phyloP scores from a whole-genome alignment of 805 yeast species.

The Ogataea nitratoaversa region DNA sequence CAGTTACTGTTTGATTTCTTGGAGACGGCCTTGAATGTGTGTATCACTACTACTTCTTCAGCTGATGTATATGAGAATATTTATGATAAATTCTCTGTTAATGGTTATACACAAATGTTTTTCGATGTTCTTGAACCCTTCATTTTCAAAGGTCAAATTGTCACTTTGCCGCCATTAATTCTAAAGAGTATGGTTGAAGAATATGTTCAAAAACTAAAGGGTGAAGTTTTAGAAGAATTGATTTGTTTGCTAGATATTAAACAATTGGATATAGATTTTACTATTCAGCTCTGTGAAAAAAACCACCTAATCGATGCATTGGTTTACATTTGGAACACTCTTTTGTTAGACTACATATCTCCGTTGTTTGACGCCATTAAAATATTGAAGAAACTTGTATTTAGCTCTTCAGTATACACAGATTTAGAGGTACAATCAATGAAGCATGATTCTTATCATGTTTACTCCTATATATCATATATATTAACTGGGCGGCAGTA shows the following conservation, averaged over 20 bases:
- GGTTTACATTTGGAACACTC: slow-evolving; percentile 65
- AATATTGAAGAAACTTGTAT: slow-evolving; percentile 21
- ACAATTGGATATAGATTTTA: slow-evolving; percentile 72
- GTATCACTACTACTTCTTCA: slow-evolving; percentile 34
- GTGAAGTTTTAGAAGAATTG: slow-evolving; percentile 57
- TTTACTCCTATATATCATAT: slow-evolving; percentile 63
- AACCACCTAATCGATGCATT: slow-evolving; percentile 57
- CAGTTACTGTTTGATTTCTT: slow-evolving; percentile 31
- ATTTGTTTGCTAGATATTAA: slow-evolving; percentile 65
- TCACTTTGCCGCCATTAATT: slow-evolving; percentile 55
- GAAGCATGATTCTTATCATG: slow-evolving; percentile 26
- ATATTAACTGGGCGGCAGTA: slow-evolving; percentile 73
- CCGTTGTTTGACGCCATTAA: slow-evolving; percentile 63
- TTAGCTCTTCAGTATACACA: slow-evolving; percentile 5
- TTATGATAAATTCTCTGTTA: slow-evolving; percentile 38
- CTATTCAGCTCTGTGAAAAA: slow-evolving; percentile 56
- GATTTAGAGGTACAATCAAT: slow-evolving; percentile 8
- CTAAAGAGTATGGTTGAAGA: slow-evolving; percentile 57
- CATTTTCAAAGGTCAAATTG: slow-evolving; percentile 43
- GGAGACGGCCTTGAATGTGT: slow-evolving; percentile 36
- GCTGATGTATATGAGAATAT: slow-evolving; percentile 39
- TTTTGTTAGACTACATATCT: slow-evolving; percentile 65
- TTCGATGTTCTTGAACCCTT: slow-evolving; percentile 51
- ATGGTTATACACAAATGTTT: slow-evolving; percentile 35
- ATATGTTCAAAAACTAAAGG: slow-evolving; percentile 38